Evolutionary conservation across 805 yeast species (phyloP).

Genomic region (Candida tibetensis): DNA sequence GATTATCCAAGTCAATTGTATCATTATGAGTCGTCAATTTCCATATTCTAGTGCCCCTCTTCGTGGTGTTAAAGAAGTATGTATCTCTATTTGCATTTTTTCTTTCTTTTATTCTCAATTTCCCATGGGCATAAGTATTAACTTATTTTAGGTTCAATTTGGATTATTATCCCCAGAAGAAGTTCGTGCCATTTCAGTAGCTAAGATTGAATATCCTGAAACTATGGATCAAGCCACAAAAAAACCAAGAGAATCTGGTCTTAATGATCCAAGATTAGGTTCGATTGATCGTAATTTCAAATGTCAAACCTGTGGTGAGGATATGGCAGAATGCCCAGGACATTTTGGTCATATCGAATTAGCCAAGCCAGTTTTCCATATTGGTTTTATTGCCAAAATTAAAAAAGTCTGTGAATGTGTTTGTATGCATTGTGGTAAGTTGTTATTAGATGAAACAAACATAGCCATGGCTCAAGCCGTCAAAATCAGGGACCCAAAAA

Average conservation of each 20-base stretch:
- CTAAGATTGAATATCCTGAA: slow-evolving; percentile 96
- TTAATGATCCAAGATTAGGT: slow-evolving; percentile 95
- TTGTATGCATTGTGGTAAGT: slow-evolving; percentile 98
- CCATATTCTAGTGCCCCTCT: slow-evolving; percentile 98
- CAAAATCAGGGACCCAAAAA: slow-evolving; percentile 88
- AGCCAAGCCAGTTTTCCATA: slow-evolving; percentile 97
- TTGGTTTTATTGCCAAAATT: slow-evolving; percentile 92
- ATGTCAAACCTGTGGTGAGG: slow-evolving; percentile 99
- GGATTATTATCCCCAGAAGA: slow-evolving; percentile 98
- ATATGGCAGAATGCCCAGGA: slow-evolving; percentile 99
- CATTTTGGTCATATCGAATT: slow-evolving; percentile 98
- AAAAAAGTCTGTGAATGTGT: slow-evolving; percentile 95
- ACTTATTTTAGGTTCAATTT: slow-evolving; percentile 68
- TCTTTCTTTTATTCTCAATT: neutral
- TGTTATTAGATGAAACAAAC: slow-evolving; percentile 80
- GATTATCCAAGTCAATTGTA: no score
- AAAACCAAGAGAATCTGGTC: slow-evolving; percentile 94
- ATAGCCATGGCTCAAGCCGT: slow-evolving; percentile 84
- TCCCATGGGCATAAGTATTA: slow-evolving; percentile 15
- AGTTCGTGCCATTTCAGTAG: slow-evolving; percentile 91
- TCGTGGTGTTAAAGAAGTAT: slow-evolving; percentile 92
- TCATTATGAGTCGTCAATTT: slow-evolving; percentile 48
- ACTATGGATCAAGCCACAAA: slow-evolving; percentile 98
- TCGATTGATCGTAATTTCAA: slow-evolving; percentile 95
- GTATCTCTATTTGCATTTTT: slow-evolving; percentile 20